Evolutionary conservation across 805 yeast genomes (phyloP).

Genomic region (Kluyveromyces wickerhamii): DNA sequence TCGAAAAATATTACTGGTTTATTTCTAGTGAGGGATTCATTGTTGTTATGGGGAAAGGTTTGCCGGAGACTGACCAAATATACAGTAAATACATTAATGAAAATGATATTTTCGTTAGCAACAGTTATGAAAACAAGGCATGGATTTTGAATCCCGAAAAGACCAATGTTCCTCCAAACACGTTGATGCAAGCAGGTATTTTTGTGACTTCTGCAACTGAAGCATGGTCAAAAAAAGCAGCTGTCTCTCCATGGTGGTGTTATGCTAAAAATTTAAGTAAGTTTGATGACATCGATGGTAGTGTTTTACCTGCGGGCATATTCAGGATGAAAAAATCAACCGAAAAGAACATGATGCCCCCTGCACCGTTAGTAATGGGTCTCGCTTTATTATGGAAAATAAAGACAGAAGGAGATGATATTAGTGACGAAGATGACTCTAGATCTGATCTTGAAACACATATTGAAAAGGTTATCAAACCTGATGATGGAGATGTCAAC

Average conservation of each 20-base stretch:
- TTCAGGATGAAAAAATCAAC: constrained; percentile 46
- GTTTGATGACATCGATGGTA: constrained; percentile 46
- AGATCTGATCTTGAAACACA: constrained; percentile 5
- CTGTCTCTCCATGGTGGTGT: constrained; percentile 83
- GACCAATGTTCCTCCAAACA: constrained; percentile 76
- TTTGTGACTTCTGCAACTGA: constrained; percentile 72
- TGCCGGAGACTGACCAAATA: constrained; percentile 68
- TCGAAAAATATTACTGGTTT: constrained; percentile 94
- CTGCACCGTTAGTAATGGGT: constrained; percentile 86
- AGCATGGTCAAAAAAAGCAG: constrained; percentile 84
- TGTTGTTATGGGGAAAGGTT: constrained; percentile 81
- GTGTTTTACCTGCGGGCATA: constrained; percentile 51
- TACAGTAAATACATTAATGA: constrained; percentile 69
- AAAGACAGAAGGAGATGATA: constrained; percentile 33
- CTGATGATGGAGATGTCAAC: constrained; percentile 7
- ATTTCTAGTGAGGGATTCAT: constrained; percentile 83
- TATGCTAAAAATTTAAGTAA: constrained; percentile 61
- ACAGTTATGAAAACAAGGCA: constrained; percentile 64
- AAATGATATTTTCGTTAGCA: constrained; percentile 70
- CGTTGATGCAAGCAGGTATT: constrained; percentile 84
- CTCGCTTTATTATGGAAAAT: constrained; percentile 71
- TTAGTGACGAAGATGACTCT: constrained; percentile 2
- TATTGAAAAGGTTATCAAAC: constrained; percentile 9
- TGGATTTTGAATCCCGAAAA: constrained; percentile 73
- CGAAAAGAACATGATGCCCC: constrained; percentile 56